These are phyloP conservation scores for Fraxinus paxiana DNA, from an alignment of 305 asterid genomes.

Conservation along the genomic window DNA sequence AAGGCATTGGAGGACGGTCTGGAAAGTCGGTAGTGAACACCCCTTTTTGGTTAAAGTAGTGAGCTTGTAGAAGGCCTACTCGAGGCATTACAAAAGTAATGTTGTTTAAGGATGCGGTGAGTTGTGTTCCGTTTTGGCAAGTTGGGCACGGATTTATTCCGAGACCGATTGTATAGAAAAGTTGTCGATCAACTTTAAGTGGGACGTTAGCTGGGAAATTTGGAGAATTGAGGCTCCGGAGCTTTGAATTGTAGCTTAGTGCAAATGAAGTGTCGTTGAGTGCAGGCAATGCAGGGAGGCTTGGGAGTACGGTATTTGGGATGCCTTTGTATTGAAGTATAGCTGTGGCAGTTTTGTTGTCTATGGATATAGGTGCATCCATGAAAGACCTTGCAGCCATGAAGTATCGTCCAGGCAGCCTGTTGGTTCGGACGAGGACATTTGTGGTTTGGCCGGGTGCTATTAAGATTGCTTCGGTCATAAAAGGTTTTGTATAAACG, in stretches of 20 bases:
- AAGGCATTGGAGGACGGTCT: conserved; percentile 47
- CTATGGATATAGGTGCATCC: conserved; percentile 57
- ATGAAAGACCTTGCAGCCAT: conserved; percentile 59
- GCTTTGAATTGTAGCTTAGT: conserved; percentile 29
- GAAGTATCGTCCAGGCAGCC: conserved; percentile 43
- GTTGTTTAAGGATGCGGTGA: conserved; percentile 64
- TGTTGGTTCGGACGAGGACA: conserved; percentile 47
- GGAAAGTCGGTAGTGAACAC: conserved; percentile 57
- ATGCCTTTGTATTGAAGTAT: conserved; percentile 51
- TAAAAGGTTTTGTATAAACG: conserved; percentile 58
- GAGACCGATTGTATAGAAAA: conserved; percentile 58
- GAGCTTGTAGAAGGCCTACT: conserved; percentile 57
- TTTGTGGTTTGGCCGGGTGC: conserved; percentile 75
- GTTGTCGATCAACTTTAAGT: conserved; percentile 42
- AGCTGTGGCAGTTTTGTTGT: conserved; percentile 62
- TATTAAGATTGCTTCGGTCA: conserved; percentile 47
- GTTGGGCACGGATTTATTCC: conserved; percentile 55
- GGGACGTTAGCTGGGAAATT: conserved; percentile 57
- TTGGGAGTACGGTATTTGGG: conserved; percentile 28
- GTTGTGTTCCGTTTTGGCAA: conserved; percentile 51
- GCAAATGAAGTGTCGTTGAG: conserved; percentile 46
- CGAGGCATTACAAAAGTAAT: conserved; percentile 63
- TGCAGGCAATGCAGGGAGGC: conserved; percentile 41
- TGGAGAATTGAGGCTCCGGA: conserved; percentile 47
- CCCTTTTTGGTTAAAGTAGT: conserved; percentile 37